Percentiles rank a stretch among this genome's conserved stretches.
Conservation (phyloP, 2,329 filamentous ascomycete species). For the Saccharata proteae region DNA sequence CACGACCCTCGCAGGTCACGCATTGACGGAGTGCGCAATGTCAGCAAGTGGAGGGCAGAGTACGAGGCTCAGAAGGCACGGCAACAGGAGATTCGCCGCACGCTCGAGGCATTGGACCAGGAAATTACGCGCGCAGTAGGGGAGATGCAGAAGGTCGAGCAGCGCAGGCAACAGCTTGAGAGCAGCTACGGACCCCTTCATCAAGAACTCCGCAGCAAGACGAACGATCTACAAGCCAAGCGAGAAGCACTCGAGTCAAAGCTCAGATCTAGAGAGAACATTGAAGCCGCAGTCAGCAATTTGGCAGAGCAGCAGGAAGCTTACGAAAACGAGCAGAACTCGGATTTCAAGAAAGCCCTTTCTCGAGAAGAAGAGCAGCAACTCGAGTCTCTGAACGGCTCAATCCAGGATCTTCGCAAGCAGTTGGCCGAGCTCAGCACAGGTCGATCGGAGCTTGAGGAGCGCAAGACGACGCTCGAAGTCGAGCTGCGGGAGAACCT, state of each 20-base stretch:
- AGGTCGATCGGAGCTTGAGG: slow-evolving; percentile 64
- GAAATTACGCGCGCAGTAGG: slow-evolving; percentile 79
- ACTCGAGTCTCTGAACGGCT: slow-evolving; percentile 57
- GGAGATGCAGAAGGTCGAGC: slow-evolving; percentile 70
- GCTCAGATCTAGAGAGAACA: slow-evolving; percentile 48
- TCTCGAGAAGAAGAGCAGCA: slow-evolving; percentile 70
- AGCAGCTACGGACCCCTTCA: slow-evolving; percentile 70
- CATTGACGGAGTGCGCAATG: slow-evolving; percentile 67
- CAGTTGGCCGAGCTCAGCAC: slow-evolving; percentile 65
- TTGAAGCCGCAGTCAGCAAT: slow-evolving; percentile 46
- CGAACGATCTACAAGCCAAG: slow-evolving; percentile 60
- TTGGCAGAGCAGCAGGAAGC: slow-evolving; percentile 63
- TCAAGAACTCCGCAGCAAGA: slow-evolving; percentile 63
- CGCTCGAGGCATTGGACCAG: slow-evolving; percentile 72
- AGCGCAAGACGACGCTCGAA: slow-evolving; percentile 71
- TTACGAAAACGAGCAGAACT: slow-evolving; percentile 67
- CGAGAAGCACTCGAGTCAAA: slow-evolving; percentile 64
- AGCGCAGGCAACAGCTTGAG: slow-evolving; percentile 65
- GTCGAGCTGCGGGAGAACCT: slow-evolving; percentile 83
- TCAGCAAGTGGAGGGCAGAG: slow-evolving; percentile 63
- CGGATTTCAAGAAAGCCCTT: slow-evolving; percentile 86
- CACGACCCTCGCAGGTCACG: slow-evolving; percentile 78
- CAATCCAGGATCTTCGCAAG: slow-evolving; percentile 61
- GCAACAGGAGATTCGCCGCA: slow-evolving; percentile 51
- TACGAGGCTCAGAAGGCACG: slow-evolving; percentile 56